Evolutionary conservation across 2,329 filamentous ascomycete genomes (phyloP).

Genomic region (Claviceps humidiphila): DNA sequence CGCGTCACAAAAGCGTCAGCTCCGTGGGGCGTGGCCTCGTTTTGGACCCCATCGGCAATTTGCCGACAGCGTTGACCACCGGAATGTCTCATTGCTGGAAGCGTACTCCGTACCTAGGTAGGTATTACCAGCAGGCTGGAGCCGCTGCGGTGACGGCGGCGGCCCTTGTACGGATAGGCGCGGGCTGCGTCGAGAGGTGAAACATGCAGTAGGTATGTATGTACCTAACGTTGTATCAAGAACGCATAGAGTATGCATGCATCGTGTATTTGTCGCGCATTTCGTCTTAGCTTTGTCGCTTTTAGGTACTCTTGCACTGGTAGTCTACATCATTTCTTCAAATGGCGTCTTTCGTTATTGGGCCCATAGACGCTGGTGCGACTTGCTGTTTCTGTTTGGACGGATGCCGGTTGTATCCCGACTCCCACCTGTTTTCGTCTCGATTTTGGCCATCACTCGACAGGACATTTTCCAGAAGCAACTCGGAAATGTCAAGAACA

Average conservation of each 20-base stretch:
- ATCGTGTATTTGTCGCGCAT: too few relatives aligned
- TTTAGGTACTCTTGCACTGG: too few relatives aligned
- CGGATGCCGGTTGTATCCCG: too few relatives aligned
- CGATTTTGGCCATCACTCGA: too few relatives aligned
- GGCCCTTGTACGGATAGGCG: neutral
- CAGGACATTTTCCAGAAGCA: neutral
- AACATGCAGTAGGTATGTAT: neutral
- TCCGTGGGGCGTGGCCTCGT: neutral
- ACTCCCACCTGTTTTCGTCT: too few relatives aligned
- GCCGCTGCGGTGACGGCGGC: neutral
- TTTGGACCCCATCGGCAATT: conserved; percentile 1
- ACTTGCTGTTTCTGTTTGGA: too few relatives aligned
- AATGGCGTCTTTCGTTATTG: too few relatives aligned
- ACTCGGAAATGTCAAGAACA: neutral
- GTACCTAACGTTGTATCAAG: too few relatives aligned
- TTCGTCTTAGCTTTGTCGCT: too few relatives aligned
- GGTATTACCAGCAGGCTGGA: neutral
- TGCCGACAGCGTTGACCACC: neutral
- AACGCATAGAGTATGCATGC: too few relatives aligned
- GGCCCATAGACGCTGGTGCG: too few relatives aligned
- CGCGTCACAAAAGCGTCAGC: conserved; percentile 3
- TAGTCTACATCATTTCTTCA: too few relatives aligned
- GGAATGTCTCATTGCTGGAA: neutral
- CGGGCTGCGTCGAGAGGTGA: neutral
- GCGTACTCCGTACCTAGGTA: neutral